Conservation (phyloP, 257 asterid genomes). For the Scutellaria galericulata region DNA sequence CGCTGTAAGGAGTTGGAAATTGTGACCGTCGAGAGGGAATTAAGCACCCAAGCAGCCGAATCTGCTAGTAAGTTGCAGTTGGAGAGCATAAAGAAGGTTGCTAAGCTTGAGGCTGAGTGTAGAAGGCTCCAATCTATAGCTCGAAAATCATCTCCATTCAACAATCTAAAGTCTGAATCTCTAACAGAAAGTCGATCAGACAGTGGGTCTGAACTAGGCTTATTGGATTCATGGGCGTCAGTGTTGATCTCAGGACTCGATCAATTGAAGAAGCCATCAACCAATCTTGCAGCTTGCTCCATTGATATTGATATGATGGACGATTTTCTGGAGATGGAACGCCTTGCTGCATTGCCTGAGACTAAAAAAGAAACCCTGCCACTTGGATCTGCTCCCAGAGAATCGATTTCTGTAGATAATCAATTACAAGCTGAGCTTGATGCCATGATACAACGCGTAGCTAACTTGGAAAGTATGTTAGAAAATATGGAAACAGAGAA, state of each 20-base stretch:
- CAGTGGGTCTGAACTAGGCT: constrained; percentile 42
- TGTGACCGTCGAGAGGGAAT: constrained; percentile 61
- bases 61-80: constrained; percentile 67
- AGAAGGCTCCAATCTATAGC: constrained; percentile 56
- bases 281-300: constrained; percentile 31
- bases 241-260: constrained; percentile 53
- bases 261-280: constrained; percentile 48
- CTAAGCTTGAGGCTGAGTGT: constrained; percentile 74
- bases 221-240: constrained; percentile 48
- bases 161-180: constrained; percentile 42
- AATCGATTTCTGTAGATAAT: constrained; percentile 40
- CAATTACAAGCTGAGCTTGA: constrained; percentile 45
- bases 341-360: constrained; percentile 65
- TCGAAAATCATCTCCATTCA: constrained; percentile 49
- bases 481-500: constrained; percentile 55
- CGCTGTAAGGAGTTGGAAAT: constrained; percentile 50
- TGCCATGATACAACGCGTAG: constrained; percentile 43
- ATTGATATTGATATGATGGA: constrained; percentile 79
- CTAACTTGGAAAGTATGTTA: constrained; percentile 57
- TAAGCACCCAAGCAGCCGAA: constrained; percentile 70
- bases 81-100: constrained; percentile 62
- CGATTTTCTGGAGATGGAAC: constrained; percentile 91
- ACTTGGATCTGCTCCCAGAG: constrained; percentile 24
- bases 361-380: constrained; percentile 8
- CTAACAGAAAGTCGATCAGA: constrained; percentile 43